Conservation (phyloP, 1,284 basidiomycete species). For the Trichosporon ovoides region DNA sequence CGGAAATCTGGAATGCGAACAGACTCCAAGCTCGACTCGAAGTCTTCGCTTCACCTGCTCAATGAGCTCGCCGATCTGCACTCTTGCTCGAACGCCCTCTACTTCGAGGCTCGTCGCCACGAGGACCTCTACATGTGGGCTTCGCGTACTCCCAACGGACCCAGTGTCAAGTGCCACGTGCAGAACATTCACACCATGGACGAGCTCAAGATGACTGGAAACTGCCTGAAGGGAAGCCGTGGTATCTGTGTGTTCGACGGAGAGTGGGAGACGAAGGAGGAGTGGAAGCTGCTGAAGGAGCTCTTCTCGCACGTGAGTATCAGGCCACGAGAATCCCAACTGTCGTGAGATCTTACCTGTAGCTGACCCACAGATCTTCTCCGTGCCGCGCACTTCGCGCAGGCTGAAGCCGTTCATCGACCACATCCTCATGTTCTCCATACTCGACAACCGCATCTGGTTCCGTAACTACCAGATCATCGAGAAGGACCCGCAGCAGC, state of each 20-base stretch:
- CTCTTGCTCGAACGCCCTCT: constrained; percentile 96
- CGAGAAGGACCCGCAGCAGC: constrained; percentile 59
- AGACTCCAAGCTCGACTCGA: constrained; percentile 97
- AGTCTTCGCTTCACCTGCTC: constrained; percentile 86
- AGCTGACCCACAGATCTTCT: constrained; percentile 68
- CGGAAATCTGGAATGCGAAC: constrained; percentile 4
- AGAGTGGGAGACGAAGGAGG: constrained; percentile 84
- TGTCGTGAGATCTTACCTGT: neutral
- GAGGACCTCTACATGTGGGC: constrained; percentile 98
- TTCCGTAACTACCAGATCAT: constrained; percentile 84
- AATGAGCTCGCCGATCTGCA: constrained; percentile 97
- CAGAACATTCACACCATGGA: constrained; percentile 99
- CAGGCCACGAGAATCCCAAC: neutral
- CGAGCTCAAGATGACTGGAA: constrained; percentile 99
- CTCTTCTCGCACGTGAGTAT: constrained; percentile 85
- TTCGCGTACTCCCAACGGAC: constrained; percentile 94
- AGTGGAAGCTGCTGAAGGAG: constrained; percentile 80
- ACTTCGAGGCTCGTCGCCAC: constrained; percentile 93
- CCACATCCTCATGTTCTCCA: constrained; percentile 92
- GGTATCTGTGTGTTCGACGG: constrained; percentile 91
- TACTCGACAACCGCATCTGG: constrained; percentile 96
- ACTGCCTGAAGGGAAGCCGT: constrained; percentile 92
- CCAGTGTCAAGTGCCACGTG: constrained; percentile 93
- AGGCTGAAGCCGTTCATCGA: constrained; percentile 96
- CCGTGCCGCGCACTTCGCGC: constrained; percentile 81